Conservation (phyloP, 306 rosid genomes). For the Pyrus pyrifolia region DNA sequence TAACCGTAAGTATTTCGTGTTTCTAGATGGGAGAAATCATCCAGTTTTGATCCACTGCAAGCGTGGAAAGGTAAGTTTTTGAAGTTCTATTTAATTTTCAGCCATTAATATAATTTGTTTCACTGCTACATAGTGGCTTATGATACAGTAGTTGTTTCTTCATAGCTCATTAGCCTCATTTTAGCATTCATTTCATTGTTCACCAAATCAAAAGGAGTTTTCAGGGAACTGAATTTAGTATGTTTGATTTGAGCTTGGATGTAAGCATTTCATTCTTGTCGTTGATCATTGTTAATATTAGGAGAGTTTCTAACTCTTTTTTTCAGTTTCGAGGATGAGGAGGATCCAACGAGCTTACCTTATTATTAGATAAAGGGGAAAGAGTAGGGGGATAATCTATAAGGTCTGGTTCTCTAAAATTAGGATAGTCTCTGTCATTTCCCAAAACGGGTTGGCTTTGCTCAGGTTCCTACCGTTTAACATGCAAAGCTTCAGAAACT, state of each 20-base stretch:
- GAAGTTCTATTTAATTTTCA: neutral
- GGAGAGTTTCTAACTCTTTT: too few relatives aligned
- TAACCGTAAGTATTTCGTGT: neutral
- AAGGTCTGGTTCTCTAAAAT: too few relatives aligned
- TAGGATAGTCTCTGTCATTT: neutral
- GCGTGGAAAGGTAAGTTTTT: slow-evolving; percentile 45
- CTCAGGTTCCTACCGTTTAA: neutral
- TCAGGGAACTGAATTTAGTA: neutral
- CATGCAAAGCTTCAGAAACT: neutral
- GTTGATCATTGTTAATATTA: neutral
- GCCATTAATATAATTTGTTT: neutral
- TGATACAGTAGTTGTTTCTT: neutral
- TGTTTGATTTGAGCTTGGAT: too few relatives aligned
- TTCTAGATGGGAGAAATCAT: slow-evolving; percentile 55
- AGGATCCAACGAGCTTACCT: too few relatives aligned
- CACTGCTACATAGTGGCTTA: neutral
- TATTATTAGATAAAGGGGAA: too few relatives aligned
- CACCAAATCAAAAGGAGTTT: neutral
- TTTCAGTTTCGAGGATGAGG: too few relatives aligned
- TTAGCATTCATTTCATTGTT: neutral
- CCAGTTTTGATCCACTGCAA: slow-evolving; percentile 65
- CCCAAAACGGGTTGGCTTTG: neutral
- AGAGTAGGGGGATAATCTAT: too few relatives aligned
- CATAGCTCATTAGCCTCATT: neutral
- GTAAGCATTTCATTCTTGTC: neutral